Evolutionary conservation across 2,329 filamentous ascomycete species (phyloP), one percentile per base, ranked within the genome.

Genomic region (Ophiostoma perfectum): DNA sequence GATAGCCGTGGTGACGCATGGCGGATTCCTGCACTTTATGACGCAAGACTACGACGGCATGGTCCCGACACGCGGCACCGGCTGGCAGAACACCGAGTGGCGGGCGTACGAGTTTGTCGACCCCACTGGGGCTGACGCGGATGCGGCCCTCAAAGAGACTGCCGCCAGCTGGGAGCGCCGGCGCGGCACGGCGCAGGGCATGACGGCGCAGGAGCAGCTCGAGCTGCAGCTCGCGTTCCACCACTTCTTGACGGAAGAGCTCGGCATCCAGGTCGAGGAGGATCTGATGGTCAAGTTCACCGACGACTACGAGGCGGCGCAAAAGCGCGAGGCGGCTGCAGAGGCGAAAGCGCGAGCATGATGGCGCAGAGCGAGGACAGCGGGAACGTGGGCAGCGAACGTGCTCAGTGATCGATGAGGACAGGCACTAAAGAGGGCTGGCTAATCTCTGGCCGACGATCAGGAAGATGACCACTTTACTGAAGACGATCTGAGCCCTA

Each of bases 11-110:
- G 68, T 68, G 5, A 66, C 69, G 60, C 70, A 72, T 69, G 55
- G 58, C 49, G 49, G 65, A 11, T 70, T 69, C 66, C 76, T 96
- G 74, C 93, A 97, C 77, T 96, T 92, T 74, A 80, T 97, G 71
- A 95, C 91, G 0, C 86, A 93, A 72, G 92, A 96, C 74, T 96
- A 88, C 86, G 81, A 86, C 67, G 90, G 87, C 58, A 83, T 84
- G 38, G 76, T 78, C 73, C 73, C 81, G 4, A 12, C 7, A 8
- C 52, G 49, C 44, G 71, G 88, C 52, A 93, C 90, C 9, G 88
- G 86, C 5, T 93, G 90, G 91, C 75, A 77, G 8, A 93, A 93
- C 76, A 88, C 88, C 66, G 90, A 93, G 78, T 88, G 81, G 75
- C 86, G 90, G 69, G 86, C 86, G 5, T 93, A 88, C 76, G 79